Evolutionary conservation across 768 basidiomycete genomes (phyloP).

Genomic region (Galerina sulciceps): DNA sequence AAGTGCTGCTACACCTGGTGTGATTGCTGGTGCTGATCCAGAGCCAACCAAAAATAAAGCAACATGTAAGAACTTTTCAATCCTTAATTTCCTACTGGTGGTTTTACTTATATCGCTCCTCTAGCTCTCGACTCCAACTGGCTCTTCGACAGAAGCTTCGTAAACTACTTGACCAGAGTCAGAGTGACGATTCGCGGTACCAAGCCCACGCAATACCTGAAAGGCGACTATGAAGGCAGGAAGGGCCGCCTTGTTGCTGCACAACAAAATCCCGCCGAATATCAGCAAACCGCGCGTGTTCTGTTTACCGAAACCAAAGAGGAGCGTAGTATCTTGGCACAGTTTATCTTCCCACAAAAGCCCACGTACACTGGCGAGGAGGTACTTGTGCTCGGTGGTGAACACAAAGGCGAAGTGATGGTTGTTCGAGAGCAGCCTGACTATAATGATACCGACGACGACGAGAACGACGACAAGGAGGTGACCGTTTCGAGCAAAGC

Average conservation of each 20-base stretch:
- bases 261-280: conserved; percentile 30
- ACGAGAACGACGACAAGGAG: conserved; percentile 5
- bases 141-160: conserved; percentile 40
- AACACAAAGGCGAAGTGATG: conserved; percentile 45
- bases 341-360: conserved; percentile 33
- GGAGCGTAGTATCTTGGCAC: conserved; percentile 29
- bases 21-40: conserved; percentile 12
- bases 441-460: neutral
- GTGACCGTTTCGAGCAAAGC: conserved; percentile 42
- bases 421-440: conserved; percentile 45
- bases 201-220: conserved; percentile 33
- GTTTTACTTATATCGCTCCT: conserved; percentile 4
- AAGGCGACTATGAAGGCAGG: conserved; percentile 38
- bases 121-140: conserved; percentile 42
- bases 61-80: conserved; percentile 13
- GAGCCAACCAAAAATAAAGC: conserved; percentile 7
- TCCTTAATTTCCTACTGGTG: neutral
- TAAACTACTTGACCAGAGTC: conserved; percentile 36
- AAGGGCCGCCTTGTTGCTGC: conserved; percentile 36
- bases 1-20: conserved; percentile 38
- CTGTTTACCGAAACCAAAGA: conserved; percentile 30
- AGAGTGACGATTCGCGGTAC: conserved; percentile 43
- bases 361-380: conserved; percentile 42
- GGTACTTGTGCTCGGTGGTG: conserved; percentile 54
- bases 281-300: conserved; percentile 41